Evolutionary conservation across 2,329 filamentous ascomycete species (phyloP).

Genomic region (Beauveria medogensis): DNA sequence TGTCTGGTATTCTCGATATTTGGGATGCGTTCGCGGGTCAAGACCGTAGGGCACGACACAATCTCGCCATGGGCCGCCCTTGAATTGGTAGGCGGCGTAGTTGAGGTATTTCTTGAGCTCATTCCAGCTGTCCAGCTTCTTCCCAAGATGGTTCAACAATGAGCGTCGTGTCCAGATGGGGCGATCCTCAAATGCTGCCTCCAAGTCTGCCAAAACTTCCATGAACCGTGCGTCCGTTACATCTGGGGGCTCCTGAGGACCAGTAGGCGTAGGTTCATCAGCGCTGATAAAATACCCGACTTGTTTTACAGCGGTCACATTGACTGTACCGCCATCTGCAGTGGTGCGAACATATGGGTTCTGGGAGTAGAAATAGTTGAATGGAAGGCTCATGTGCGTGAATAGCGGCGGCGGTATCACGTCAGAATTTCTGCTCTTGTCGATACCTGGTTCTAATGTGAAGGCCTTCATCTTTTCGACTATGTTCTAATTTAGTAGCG

Average conservation of each 20-base stretch:
- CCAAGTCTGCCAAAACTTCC: constrained; percentile 55
- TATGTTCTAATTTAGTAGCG: constrained; percentile 19
- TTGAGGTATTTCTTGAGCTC: constrained; percentile 67
- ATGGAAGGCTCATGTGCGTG: constrained; percentile 64
- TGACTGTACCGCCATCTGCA: constrained; percentile 48
- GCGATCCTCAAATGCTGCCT: constrained; percentile 59
- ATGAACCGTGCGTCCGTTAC: constrained; percentile 54
- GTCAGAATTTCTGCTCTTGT: constrained; percentile 52
- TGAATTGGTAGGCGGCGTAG: constrained; percentile 87
- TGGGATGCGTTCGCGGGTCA: constrained; percentile 71
- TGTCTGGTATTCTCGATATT: constrained; percentile 79
- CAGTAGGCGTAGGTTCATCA: constrained; percentile 52
- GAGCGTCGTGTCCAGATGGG: constrained; percentile 84
- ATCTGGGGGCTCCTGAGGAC: constrained; percentile 53
- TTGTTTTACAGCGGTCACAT: constrained; percentile 50
- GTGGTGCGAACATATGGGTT: constrained; percentile 67
- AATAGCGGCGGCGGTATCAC: constrained; percentile 75
- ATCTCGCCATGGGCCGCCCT: constrained; percentile 85
- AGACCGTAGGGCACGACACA: constrained; percentile 77
- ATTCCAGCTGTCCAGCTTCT: constrained; percentile 42
- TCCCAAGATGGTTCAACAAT: constrained; percentile 62
- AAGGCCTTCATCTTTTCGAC: constrained; percentile 52
- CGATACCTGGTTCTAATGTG: constrained; percentile 55
- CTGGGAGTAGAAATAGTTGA: constrained; percentile 76
- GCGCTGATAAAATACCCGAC: constrained; percentile 51